phyloP scores from a whole-genome alignment of 768 basidiomycete species.

The Mycena filopes region DNA sequence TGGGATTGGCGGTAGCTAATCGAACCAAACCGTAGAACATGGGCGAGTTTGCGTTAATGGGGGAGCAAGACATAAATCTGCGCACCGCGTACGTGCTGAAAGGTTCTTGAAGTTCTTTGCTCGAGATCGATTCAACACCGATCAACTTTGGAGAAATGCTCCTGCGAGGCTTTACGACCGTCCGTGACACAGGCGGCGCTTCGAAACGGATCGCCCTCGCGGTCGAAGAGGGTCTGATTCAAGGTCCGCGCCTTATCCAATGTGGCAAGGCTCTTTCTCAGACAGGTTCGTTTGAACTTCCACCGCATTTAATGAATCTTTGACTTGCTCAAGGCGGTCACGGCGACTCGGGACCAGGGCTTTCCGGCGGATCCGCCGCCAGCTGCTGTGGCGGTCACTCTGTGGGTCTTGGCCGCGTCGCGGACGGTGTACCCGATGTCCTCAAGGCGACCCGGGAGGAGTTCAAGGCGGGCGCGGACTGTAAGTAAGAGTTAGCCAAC shows the following conservation, averaged over 20 bases:
- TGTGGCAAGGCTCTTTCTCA: constrained; percentile 53
- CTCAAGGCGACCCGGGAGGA: constrained; percentile 49
- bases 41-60: constrained; percentile 44
- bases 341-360: constrained; percentile 42
- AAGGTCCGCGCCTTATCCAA: constrained; percentile 50
- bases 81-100: constrained; percentile 51
- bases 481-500: constrained; percentile 12
- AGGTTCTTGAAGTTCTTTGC: too few relatives aligned
- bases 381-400: constrained; percentile 50
- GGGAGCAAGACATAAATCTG: constrained; percentile 46
- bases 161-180: constrained; percentile 50
- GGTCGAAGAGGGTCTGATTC: constrained; percentile 49
- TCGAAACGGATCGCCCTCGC: constrained; percentile 50
- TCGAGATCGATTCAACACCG: too few relatives aligned
- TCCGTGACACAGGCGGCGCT: constrained; percentile 52
- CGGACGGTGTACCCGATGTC: constrained; percentile 51
- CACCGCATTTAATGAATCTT: neutral
- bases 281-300: constrained; percentile 39
- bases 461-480: constrained; percentile 52
- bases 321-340: constrained; percentile 44
- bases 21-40: constrained; percentile 38
- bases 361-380: constrained; percentile 33
- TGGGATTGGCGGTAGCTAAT: neutral
- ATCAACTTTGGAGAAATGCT: too few relatives aligned
- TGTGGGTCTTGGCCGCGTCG: constrained; percentile 42